Base-by-base conservation (phyloP, 345 rosid species). In the Eutrema japonicum region DNA sequence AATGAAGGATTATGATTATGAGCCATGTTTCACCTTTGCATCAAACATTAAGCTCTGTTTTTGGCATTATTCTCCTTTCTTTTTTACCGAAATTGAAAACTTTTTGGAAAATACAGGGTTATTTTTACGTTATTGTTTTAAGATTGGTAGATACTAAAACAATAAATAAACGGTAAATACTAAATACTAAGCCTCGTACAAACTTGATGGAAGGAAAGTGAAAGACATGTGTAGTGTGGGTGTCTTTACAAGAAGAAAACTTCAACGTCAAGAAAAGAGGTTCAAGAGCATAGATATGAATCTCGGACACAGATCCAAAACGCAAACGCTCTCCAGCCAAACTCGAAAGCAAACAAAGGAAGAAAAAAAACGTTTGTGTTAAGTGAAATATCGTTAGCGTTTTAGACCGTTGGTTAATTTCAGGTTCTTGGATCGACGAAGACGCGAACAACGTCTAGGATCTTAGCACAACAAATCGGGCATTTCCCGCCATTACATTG, bases 391-490 rank as follows among this genome's bases (percentile, higher is more conserved):
- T 70, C 40, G 41, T 49, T 64, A 77, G 67, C 45, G 35, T 64
- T 48, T 56, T 27, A 43, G 16, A 53, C 18, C 50, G 27, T 32
- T 67, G 37, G 36, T 22, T 27, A 16, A 1, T 40, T 13, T 70
- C 32, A 70, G 33, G 52, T 48, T 36, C 33, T 49, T 67, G 88
- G 56, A 68, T 87, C 88, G 58, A 86, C 12, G 66, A 74, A 86
- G 46, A 90, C 90, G 40, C 83, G 78, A 72, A 92, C 96, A 38
- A 90, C 96, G 75, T 93, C 98, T 53, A 82, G 66, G 61, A 93
- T 85, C 8, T 90, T 86, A 64, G 93, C 93, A 71, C 79, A 79
- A 65, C 96, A 93, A 6, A 87, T 73, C 6, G 98, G 98, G 65
- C 98, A 90, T 69, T 82, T 87, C 26, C 98, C 92, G 30, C 74